Evolutionary conservation across 176 grass and related monocot species (phyloP).

Genomic region (Lolium perenne): DNA sequence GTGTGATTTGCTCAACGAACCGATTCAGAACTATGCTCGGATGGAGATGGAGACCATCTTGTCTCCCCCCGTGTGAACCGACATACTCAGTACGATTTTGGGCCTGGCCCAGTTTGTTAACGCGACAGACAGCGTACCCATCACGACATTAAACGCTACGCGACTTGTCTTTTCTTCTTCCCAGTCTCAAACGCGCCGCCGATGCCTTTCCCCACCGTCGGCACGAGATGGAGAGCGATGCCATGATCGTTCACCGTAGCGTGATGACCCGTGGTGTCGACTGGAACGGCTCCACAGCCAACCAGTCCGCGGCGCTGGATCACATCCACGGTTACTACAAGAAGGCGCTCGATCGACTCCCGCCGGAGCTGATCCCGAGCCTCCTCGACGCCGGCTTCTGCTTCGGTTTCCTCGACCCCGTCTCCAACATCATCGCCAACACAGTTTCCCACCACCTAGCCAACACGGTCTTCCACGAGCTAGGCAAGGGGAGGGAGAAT

Average conservation of each 20-base stretch:
- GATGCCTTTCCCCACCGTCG: background rate
- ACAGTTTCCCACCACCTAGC: too few relatives aligned
- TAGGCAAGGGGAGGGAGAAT: background rate
- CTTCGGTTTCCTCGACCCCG: conserved; percentile 6
- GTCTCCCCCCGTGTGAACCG: too few relatives aligned
- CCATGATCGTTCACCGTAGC: background rate
- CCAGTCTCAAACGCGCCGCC: background rate
- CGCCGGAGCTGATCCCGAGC: background rate
- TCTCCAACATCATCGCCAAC: conserved; percentile 10
- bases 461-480: background rate
- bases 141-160: too few relatives aligned
- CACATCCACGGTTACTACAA: conserved; percentile 15
- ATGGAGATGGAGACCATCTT: too few relatives aligned
- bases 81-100: too few relatives aligned
- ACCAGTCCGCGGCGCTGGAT: background rate
- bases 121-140: too few relatives aligned
- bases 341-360: too few relatives aligned
- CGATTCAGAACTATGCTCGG: too few relatives aligned
- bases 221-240: background rate
- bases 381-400: background rate
- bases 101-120: too few relatives aligned
- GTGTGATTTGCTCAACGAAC: too few relatives aligned
- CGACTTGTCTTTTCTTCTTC: too few relatives aligned
- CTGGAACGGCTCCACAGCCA: background rate
- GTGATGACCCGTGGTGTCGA: background rate